Evolutionary conservation across 345 rosid species (phyloP).

Genomic region (Citrus reticulata): DNA sequence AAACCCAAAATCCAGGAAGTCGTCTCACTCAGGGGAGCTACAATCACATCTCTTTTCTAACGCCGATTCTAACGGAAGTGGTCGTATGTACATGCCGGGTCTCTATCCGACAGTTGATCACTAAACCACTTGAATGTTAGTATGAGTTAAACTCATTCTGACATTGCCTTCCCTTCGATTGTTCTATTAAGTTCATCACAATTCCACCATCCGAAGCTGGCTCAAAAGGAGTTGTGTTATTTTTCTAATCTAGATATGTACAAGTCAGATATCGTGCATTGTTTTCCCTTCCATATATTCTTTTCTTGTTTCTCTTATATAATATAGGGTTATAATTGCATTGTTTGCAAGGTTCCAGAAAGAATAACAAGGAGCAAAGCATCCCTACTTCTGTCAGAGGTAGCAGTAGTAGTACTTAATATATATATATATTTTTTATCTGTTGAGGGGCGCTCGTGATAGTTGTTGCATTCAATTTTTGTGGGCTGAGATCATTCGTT

Average conservation of each 20-base stretch:
- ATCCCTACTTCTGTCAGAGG: constrained; percentile 12
- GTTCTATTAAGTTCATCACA: constrained; percentile 3
- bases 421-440: neutral
- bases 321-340: constrained; percentile 27
- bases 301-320: neutral
- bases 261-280: constrained; percentile 5
- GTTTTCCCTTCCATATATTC: neutral
- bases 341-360: constrained; percentile 27
- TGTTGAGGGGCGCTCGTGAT: neutral
- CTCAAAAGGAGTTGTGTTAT: neutral
- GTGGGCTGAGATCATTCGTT: neutral
- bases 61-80: constrained; percentile 64
- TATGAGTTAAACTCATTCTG: neutral
- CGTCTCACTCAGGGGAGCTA: constrained; percentile 71
- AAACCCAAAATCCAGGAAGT: constrained; percentile 53
- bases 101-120: constrained; percentile 42
- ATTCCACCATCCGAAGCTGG: constrained; percentile 8
- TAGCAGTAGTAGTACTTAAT: neutral
- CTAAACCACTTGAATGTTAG: constrained; percentile 14
- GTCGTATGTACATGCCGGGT: constrained; percentile 41
- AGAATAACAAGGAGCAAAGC: constrained; percentile 25
- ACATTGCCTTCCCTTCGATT: constrained; percentile 15
- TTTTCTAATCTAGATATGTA: neutral
- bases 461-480: constrained; percentile 2
- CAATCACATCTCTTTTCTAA: constrained; percentile 48